Conservation (phyloP, 352 stramenopile genomes). For the Aphanomyces astaci region DNA sequence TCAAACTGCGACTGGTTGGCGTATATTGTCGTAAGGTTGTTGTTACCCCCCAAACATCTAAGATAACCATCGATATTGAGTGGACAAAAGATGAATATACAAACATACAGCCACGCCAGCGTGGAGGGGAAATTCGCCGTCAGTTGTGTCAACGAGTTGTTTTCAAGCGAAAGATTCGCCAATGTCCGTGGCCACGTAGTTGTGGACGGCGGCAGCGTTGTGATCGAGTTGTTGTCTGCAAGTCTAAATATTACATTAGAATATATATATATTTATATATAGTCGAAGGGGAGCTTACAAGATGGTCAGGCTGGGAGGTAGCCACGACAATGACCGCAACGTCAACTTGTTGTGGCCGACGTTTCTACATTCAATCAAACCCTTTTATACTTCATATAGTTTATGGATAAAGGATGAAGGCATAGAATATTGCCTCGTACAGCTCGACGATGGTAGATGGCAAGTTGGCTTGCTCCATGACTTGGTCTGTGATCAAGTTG, state of each 20-base stretch:
- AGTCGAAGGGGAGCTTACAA: neutral
- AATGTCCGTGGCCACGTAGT: neutral
- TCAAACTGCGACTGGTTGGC: slow-evolving; percentile 19
- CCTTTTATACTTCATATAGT: too few relatives aligned
- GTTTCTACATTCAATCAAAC: too few relatives aligned
- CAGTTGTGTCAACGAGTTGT: slow-evolving; percentile 7
- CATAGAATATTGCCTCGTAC: neutral
- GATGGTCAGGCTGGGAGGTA: neutral
- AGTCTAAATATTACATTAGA: too few relatives aligned
- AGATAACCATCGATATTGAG: too few relatives aligned
- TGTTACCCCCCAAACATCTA: too few relatives aligned
- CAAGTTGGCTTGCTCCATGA: neutral
- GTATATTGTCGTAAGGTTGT: slow-evolving; percentile 10
- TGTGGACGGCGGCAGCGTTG: neutral
- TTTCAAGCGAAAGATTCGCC: slow-evolving; percentile 9
- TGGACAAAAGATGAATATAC: neutral
- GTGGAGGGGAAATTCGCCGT: slow-evolving; percentile 3
- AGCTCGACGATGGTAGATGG: neutral
- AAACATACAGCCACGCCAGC: neutral
- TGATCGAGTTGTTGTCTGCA: slow-evolving; percentile 12
- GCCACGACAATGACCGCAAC: neutral
- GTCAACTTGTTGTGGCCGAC: neutral
- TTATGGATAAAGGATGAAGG: too few relatives aligned
- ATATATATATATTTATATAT: neutral
- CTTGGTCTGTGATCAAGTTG: neutral